Evolutionary conservation across 768 basidiomycete species (phyloP).

Genomic region (Leccinum disarticulatum): DNA sequence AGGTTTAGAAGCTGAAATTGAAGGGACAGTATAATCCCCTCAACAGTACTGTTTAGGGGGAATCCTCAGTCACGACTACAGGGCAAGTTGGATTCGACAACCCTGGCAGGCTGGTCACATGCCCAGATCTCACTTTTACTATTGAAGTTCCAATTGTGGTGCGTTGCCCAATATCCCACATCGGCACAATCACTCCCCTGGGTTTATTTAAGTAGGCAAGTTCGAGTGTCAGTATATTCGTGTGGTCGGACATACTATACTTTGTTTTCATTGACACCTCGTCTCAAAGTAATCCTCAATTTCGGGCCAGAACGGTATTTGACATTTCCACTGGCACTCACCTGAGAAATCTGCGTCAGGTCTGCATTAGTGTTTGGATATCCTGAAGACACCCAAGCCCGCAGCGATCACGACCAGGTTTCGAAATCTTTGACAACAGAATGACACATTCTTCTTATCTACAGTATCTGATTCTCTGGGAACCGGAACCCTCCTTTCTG

Average conservation of each 20-base stretch:
- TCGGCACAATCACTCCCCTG: not conserved
- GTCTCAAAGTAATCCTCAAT: not conserved
- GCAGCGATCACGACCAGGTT: not conserved
- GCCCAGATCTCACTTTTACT: not conserved
- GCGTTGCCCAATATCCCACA: not conserved
- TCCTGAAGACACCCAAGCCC: not conserved
- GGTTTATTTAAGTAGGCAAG: not conserved
- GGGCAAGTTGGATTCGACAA: not conserved
- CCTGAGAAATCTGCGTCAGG: not conserved
- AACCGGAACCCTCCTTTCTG: not conserved
- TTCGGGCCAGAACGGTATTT: not conserved
- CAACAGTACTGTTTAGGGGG: not conserved
- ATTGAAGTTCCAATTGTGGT: not conserved
- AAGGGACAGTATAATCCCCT: not conserved
- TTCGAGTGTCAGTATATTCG: not conserved
- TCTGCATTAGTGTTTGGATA: not conserved
- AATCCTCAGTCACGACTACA: not conserved
- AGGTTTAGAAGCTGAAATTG: not conserved
- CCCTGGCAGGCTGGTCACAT: not conserved
- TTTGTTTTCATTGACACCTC: not conserved
- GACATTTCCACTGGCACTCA: not conserved
- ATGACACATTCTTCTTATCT: not conserved
- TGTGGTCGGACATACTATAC: not conserved
- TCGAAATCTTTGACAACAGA: not conserved
- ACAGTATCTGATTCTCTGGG: not conserved